phyloP scores from a whole-genome alignment of 352 stramenopile species.

The Phytophthora meadii region DNA sequence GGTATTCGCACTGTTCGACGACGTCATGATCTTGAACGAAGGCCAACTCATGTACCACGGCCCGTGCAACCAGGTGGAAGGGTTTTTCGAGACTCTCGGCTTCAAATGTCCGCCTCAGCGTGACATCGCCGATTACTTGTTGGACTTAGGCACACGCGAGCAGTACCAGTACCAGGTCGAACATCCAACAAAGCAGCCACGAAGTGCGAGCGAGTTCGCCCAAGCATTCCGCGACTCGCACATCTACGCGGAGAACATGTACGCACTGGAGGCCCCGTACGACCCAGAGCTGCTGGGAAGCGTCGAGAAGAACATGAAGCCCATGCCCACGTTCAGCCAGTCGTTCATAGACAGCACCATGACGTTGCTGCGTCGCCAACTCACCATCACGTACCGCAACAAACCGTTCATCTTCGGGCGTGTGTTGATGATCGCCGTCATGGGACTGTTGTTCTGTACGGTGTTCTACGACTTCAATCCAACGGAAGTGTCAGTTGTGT shows the following conservation, averaged over 20 bases:
- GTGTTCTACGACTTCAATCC: constrained; percentile 55
- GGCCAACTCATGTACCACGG: constrained; percentile 57
- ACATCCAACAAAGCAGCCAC: constrained; percentile 18
- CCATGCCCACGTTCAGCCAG: constrained; percentile 50
- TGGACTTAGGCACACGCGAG: constrained; percentile 38
- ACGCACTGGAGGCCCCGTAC: constrained; percentile 32
- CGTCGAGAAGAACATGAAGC: constrained; percentile 19
- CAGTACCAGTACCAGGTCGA: constrained; percentile 34
- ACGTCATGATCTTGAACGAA: too few species aligned
- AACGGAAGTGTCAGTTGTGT: constrained; percentile 43
- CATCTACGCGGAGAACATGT: constrained; percentile 38
- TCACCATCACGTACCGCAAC: constrained; percentile 66
- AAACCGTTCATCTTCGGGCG: constrained; percentile 46
- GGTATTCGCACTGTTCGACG: too few species aligned
- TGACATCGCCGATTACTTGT: constrained; percentile 40
- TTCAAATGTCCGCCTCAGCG: constrained; percentile 40
- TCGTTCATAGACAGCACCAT: constrained; percentile 37
- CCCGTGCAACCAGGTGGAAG: constrained; percentile 6
- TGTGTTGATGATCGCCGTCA: constrained; percentile 48
- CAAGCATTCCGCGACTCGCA: constrained; percentile 40
- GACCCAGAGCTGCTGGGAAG: constrained; percentile 13
- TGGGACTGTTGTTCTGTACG: constrained; percentile 52
- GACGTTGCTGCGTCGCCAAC: constrained; percentile 50
- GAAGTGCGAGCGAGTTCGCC: constrained; percentile 19
- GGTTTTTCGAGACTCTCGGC: too few species aligned